Base-by-base conservation (phyloP, 192 early-diverging fungal species). In the Gaertneriomyces sp. region DNA sequence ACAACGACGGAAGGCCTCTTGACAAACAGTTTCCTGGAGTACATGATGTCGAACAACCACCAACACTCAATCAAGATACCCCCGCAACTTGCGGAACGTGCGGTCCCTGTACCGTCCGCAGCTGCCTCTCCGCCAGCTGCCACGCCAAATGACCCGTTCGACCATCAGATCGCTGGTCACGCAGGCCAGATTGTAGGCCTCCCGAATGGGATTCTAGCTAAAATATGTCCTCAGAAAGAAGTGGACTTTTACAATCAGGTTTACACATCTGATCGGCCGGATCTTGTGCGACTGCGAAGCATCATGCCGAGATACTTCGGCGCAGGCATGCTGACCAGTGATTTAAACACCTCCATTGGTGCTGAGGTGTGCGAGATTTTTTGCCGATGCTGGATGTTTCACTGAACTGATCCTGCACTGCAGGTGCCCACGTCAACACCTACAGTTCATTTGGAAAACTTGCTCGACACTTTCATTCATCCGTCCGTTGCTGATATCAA, bases 401-500 rank as follows among this genome's bases (percentile, higher is more conserved):
- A 79, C 47, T 49, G 47, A 49, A 12, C 47, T 49, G 47, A 49
- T 49, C 12, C 47, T 49, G 16, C 14, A 33, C 25, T 33, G 25
- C 25, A 33, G 25, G 25, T 2, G 25, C 25, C 25, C 25, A 33
- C 25, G 25, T 33, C 25, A 33, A 56, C 17, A 0, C 54, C 54
- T 5, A 56, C 54, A 14, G 33, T 56, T 0, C 88, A 88, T 63
- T 69, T 96, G 57, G 89, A 95, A 65, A 93, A 98, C 57, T 51
- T 94, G 43, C 60, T 89, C 4, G 62, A 70, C 53, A 79, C 81
- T 9, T 92, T 92, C 65, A 76, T 63, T 9, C 43, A 84, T 42
- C 87, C 94, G 1, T 95, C 91, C 63, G 74, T 95, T 9, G 71
- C 91, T 46, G 95, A 98, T 74, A 51, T 96, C 25, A 98, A 98